These are phyloP conservation scores for Penicillium sp. DNA, from an alignment of 2,329 filamentous ascomycete genomes.

Conservation along the genomic window DNA sequence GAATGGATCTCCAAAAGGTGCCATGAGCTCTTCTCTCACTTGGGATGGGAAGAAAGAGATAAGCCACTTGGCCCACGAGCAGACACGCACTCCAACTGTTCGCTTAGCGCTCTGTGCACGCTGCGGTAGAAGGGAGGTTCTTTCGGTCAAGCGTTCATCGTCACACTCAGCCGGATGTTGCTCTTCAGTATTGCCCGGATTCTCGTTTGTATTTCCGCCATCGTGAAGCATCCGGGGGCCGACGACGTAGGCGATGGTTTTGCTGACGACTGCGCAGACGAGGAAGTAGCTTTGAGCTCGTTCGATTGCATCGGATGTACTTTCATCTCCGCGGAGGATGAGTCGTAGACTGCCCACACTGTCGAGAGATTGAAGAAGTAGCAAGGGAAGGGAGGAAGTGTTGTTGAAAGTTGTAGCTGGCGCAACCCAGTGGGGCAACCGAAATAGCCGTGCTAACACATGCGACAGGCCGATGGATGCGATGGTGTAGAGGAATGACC, in stretches of 20 bases:
- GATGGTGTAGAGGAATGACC: slow-evolving; percentile 54
- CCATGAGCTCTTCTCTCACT: not conserved
- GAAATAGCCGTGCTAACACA: slow-evolving; percentile 48
- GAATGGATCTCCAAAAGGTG: not conserved
- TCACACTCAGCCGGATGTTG: slow-evolving; percentile 11
- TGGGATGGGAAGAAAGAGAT: slow-evolving; percentile 32
- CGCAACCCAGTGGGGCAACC: slow-evolving; percentile 56
- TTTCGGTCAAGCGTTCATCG: slow-evolving; percentile 44
- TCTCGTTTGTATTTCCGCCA: slow-evolving; percentile 25
- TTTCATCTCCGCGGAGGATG: slow-evolving; percentile 50
- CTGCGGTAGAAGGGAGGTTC: slow-evolving; percentile 34
- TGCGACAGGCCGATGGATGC: slow-evolving; percentile 53
- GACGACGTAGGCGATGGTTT: slow-evolving; percentile 65
- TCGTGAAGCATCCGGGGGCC: slow-evolving; percentile 61
- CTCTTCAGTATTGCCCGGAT: not conserved
- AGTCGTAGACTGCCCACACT: slow-evolving; percentile 59
- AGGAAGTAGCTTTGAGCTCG: slow-evolving; percentile 66
- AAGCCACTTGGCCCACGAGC: slow-evolving; percentile 30
- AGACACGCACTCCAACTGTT: slow-evolving; percentile 25
- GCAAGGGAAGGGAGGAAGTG: slow-evolving; percentile 56
- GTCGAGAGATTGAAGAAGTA: slow-evolving; percentile 55
- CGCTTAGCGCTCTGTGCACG: not conserved
- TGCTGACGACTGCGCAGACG: slow-evolving; percentile 65
- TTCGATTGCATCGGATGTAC: slow-evolving; percentile 52
- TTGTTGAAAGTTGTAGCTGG: slow-evolving; percentile 61